Base-by-base conservation (phyloP, 1,139 yeast genomes). In the Yamadazyma siamensis region DNA sequence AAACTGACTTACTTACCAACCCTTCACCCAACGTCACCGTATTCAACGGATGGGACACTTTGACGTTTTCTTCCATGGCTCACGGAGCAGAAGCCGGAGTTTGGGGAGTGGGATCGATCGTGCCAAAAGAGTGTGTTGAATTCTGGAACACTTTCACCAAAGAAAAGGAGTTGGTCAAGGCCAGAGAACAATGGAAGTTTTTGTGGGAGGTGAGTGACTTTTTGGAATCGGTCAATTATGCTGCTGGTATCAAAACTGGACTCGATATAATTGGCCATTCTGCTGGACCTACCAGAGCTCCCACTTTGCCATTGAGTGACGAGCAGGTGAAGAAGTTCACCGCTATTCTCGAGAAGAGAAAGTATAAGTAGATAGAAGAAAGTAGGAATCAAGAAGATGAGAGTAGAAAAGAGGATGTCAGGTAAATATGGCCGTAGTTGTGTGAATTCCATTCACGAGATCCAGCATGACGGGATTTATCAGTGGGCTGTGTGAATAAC, bases 41-140 rank as follows among this genome's bases (percentile, higher is more conserved):
- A n/a, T 42, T 42, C 30, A 39, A 37, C 26, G 47, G 47, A 9
- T 42, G 38, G 36, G 47, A 42, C 21, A 42, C 47, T 5, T 38
- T 42, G 21, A 41, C 40, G 17, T 42, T 41, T 31, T 42, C 35
- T 13, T 34, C 44, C 2, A 21, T 41, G 36, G 33, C 44, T 12
- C 45, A 38, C 21, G 47, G 47, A 3, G 41, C 38, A 11, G 23
- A 32, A 23, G 47, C 44, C 12, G 26, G 29, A 15, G 36, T 42
- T 15, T 42, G 47, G 47, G 47, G 47, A 18, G 40, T 35, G 25
- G 45, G 44, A 16, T 36, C 47, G 10, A 20, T 42, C 24, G 36
- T 41, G 25, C 47, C 47, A 27, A 38, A 41, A 25, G 44, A 42
- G 28, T 38, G 43, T 30, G 43, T 38, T 27, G 44, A 42, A 16